Conservation (phyloP, 169 alveolate genomes). For the Plasmodium billcollinsi region DNA sequence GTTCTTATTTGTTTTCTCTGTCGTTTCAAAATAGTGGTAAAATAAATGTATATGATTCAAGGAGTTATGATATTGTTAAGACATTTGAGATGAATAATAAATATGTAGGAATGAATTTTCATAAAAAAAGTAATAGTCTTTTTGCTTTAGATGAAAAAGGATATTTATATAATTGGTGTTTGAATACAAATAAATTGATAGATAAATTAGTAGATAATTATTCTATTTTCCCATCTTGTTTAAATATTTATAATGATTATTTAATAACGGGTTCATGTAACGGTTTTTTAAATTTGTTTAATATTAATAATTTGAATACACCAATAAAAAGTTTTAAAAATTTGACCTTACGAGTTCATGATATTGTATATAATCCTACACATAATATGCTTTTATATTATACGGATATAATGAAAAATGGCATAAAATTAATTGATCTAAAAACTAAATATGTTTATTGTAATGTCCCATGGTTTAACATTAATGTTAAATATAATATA, state of each 20-base stretch:
- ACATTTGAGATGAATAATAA: slow-evolving; percentile 38
- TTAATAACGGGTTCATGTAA: slow-evolving; percentile 43
- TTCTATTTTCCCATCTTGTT: slow-evolving; percentile 64
- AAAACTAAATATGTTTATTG: slow-evolving; percentile 63
- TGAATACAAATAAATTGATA: slow-evolving; percentile 57
- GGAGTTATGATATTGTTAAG: slow-evolving; percentile 45
- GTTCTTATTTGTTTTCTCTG: slow-evolving; percentile 19
- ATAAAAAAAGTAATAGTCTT: slow-evolving; percentile 50
- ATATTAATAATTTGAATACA: slow-evolving; percentile 28
- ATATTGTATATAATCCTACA: slow-evolving; percentile 37
- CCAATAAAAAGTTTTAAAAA: slow-evolving; percentile 70
- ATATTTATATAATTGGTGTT: slow-evolving; percentile 74
- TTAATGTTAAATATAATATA: slow-evolving; percentile 3
- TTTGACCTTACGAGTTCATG: slow-evolving; percentile 26
- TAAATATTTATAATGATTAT: slow-evolving; percentile 36
- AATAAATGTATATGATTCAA: slow-evolving; percentile 61
- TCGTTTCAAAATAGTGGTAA: slow-evolving; percentile 29
- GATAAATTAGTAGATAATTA: slow-evolving; percentile 52
- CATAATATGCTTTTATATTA: slow-evolving; percentile 53
- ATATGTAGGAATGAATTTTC: slow-evolving; percentile 74
- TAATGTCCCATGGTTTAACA: slow-evolving; percentile 61
- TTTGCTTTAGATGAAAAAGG: slow-evolving; percentile 68
- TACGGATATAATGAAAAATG: slow-evolving; percentile 39
- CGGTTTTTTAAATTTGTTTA: slow-evolving; percentile 67
- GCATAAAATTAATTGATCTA: slow-evolving; percentile 35